These are phyloP conservation scores for Penicillium verrucosum DNA, from an alignment of 2,329 filamentous ascomycete genomes.

Conservation along the genomic window DNA sequence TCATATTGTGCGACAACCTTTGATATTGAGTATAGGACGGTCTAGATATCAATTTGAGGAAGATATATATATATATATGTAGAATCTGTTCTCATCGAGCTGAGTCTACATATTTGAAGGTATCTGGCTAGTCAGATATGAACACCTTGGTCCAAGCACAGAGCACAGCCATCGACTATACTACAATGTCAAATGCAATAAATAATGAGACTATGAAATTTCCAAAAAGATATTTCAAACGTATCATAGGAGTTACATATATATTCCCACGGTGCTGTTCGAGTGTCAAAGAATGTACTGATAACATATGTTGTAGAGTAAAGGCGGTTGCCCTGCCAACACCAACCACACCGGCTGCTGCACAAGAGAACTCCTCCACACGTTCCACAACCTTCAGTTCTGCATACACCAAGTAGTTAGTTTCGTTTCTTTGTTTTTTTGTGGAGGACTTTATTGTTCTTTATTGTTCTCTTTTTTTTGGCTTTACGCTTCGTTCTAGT, in stretches of 20 bases:
- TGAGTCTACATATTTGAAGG: background rate
- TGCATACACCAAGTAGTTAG: conserved; percentile 22
- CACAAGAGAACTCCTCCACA: conserved; percentile 20
- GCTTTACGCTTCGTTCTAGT: conserved; percentile 2
- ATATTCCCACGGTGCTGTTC: background rate
- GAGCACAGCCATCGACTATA: background rate
- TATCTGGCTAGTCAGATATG: background rate
- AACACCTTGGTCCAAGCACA: background rate
- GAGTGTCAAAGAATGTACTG: background rate
- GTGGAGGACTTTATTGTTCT: conserved; percentile 13
- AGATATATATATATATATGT: background rate
- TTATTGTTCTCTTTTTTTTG: conserved; percentile 9
- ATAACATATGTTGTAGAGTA: background rate
- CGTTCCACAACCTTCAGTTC: conserved; percentile 13
- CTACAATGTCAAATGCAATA: background rate
- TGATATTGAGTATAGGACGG: background rate
- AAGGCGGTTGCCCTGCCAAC: conserved; percentile 24
- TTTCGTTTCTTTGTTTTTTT: conserved; percentile 12
- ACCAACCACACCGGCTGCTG: conserved; percentile 5
- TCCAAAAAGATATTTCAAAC: background rate
- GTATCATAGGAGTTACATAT: background rate
- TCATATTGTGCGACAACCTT: background rate
- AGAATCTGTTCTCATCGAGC: background rate
- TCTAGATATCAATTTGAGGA: background rate
- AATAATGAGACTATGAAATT: background rate